Percentiles rank a stretch among this genome's conserved stretches.
Conservation (phyloP, 2,329 filamentous ascomycete species). For the Arthrobotrys megalospora region DNA sequence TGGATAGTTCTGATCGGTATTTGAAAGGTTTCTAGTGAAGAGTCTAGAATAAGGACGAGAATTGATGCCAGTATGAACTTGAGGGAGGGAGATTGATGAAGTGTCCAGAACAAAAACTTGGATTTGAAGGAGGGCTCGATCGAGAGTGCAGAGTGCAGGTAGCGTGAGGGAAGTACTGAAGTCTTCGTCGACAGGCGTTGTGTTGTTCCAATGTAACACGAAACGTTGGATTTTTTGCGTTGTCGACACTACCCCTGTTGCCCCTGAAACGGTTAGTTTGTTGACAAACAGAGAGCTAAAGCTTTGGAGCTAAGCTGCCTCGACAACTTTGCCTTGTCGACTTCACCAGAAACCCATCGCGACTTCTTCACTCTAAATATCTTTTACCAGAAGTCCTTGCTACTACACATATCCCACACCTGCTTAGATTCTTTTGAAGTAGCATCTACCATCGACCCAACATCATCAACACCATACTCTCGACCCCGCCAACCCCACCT, state of each 20-base stretch:
- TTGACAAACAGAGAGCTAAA: slow-evolving; percentile 52
- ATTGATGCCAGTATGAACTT: no score
- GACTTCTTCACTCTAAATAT: neutral
- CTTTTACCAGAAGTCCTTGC: neutral
- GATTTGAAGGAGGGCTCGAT: no score
- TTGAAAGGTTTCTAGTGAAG: no score
- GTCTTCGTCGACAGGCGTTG: neutral
- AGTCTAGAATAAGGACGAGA: no score
- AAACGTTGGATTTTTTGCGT: slow-evolving; percentile 37
- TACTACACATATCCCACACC: neutral
- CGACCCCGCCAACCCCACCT: slow-evolving; percentile 36
- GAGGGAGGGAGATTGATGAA: no score
- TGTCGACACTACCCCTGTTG: slow-evolving; percentile 46
- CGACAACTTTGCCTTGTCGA: slow-evolving; percentile 21
- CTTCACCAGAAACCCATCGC: neutral
- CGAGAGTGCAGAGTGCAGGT: no score
- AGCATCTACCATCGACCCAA: neutral
- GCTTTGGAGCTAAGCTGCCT: slow-evolving; percentile 27
- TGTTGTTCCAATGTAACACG: neutral
- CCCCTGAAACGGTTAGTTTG: slow-evolving; percentile 57
- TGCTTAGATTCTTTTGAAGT: no score
- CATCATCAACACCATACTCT: slow-evolving; percentile 11
- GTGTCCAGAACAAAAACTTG: no score
- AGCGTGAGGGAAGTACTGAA: no score
- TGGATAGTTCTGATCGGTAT: no score